Evolutionary conservation across 192 early-diverging fungal genomes (phyloP).

Genomic region (Backusella luteola): DNA sequence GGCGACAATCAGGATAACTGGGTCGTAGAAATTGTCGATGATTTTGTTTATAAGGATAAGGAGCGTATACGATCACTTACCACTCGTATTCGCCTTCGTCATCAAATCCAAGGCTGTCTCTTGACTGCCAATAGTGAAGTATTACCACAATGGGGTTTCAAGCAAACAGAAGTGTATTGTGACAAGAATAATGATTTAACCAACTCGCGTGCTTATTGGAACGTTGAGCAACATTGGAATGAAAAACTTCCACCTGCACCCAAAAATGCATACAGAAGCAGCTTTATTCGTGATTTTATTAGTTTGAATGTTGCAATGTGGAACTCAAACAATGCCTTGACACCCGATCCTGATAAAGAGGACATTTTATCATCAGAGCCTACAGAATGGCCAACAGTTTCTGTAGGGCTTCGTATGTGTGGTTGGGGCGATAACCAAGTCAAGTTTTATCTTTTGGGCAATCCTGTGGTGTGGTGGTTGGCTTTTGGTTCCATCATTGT

Average conservation of each 20-base stretch:
- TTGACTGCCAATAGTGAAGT: conserved; percentile 70
- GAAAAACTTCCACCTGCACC: conserved; percentile 69
- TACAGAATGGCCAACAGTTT: conserved; percentile 84
- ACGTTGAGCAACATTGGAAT: conserved; percentile 88
- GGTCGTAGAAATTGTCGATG: conserved; percentile 81
- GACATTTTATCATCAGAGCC: conserved; percentile 82
- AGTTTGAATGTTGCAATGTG: conserved; percentile 96
- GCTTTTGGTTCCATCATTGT: conserved; percentile 54
- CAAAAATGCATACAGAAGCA: conserved; percentile 60
- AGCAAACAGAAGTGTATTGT: conserved; percentile 92
- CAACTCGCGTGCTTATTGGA: conserved; percentile 82
- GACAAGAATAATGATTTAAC: conserved; percentile 60
- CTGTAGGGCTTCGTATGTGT: conserved; percentile 90
- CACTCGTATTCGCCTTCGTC: conserved; percentile 80
- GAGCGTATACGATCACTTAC: conserved; percentile 68
- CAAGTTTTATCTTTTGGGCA: conserved; percentile 92
- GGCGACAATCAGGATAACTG: conserved; percentile 92
- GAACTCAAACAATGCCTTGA: conserved; percentile 93
- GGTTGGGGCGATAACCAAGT: conserved; percentile 81
- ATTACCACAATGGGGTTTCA: conserved; percentile 96
- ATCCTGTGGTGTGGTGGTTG: conserved; percentile 92
- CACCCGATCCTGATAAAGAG: conserved; percentile 90
- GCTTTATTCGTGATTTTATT: conserved; percentile 82
- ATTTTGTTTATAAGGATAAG: conserved; percentile 43
- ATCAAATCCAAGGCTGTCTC: conserved; percentile 69